Evolutionary conservation across 371 early-diverging fungal species (phyloP), one percentile per base, ranked within the genome.

Genomic region (Sporodiniella umbellata): DNA sequence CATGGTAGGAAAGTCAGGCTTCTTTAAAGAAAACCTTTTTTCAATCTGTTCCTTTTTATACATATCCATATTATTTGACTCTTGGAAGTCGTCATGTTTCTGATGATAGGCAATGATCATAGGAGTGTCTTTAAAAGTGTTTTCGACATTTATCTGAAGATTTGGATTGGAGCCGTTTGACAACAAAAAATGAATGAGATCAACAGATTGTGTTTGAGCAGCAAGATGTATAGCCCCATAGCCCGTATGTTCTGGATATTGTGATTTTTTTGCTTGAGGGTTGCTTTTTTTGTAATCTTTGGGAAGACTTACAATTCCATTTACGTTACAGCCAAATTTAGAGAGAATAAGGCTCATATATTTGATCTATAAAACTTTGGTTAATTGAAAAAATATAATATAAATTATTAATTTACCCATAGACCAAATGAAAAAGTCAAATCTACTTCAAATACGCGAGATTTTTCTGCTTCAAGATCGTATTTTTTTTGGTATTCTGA

Each of bases 171-270:
- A 53, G 8, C 74, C 74, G 18, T 58, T 48, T 4, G 23, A 8
- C 11, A 77, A 19, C n/a, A 77, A 46, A 28, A 71, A 66, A 1
- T 57, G 31, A 4, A 73, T 43, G 26, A 77, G 48, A 1, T 44
- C 44, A 11, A 40, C 31, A 26, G 60, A 39, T 51, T 77, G 73
- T n/a, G 54, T 46, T 17, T 43, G 17, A 7, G 64, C 55, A 48
- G 71, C 77, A 66, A 33, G 56, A 53, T 81, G 79, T 33, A 81
- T 54, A 11, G 64, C 62, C 17, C 61, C 58, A 39, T 62, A 67
- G 3, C 81, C 84, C 12, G 76, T 76, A 5, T 50, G 33, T n/a
- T n/a, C 8, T 8, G 79, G 75, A 42, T 72, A 72, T 0, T 65
- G 58, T 8, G 49, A n/a, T 10, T 17, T 38, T 19, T 60, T 64